phyloP scores from a whole-genome alignment of 1,284 basidiomycete species.

The Mycena sp. region DNA sequence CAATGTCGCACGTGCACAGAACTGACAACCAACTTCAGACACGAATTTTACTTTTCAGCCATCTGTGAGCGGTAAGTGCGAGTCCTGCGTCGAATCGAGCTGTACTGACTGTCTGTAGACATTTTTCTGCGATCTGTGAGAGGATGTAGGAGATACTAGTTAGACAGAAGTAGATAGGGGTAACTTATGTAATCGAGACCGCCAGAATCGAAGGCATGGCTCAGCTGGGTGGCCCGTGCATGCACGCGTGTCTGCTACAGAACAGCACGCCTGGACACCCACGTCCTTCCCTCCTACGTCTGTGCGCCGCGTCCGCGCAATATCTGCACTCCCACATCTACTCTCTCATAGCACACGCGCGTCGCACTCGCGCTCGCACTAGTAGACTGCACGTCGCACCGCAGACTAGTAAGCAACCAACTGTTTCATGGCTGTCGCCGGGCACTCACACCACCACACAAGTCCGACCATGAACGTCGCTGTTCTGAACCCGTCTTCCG shows the following conservation, averaged over 20 bases:
- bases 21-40: constrained; percentile 40
- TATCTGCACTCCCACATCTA: neutral
- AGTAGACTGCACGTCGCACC: neutral
- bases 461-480: constrained; percentile 6
- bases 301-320: too few relatives aligned
- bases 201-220: neutral
- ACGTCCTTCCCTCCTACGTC: too few relatives aligned
- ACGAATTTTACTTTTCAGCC: constrained; percentile 94
- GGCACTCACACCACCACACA: too few relatives aligned
- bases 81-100: neutral
- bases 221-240: neutral
- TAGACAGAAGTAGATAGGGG: constrained; percentile 17
- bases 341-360: neutral
- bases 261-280: too few relatives aligned
- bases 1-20: neutral
- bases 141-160: neutral
- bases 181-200: constrained; percentile 3
- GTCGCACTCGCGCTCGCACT: neutral
- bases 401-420: too few relatives aligned
- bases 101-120: neutral
- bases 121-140: constrained; percentile 16
- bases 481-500: constrained; percentile 8
- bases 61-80: constrained; percentile 75
- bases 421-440: too few relatives aligned
- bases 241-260: neutral